Base-by-base conservation (phyloP, 306 rosid genomes). In the Vigna trinervia region DNA sequence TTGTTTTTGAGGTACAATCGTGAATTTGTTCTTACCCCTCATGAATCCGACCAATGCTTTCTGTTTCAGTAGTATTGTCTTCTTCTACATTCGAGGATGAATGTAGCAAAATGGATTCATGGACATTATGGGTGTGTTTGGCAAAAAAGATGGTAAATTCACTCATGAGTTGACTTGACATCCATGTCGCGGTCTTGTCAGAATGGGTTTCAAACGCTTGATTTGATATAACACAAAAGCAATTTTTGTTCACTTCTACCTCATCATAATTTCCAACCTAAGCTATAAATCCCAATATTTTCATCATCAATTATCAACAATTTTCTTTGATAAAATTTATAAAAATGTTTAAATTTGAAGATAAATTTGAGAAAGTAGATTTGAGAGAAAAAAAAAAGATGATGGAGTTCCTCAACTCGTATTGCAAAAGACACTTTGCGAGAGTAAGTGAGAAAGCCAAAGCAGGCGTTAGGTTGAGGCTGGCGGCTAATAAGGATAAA, bases 21-120 rank as follows among this genome's bases (percentile, higher is more conserved):
- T 74, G 69, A 80, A 36, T 71, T 82, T 88, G 87, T 84, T 84
- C 71, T 73, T 75, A 84, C 78, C 86, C 64, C 11, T 6, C 45
- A 38, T 20, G 69, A 69, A 53, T 77, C 79, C 58, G 58, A 56
- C 79, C 86, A 87, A 85, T 85, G 79, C 85, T 81, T 76, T 82
- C 79, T 41, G 85, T 63, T 76, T 61, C 65, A 82, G 85, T 7
- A 71, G 0, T 15, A 0, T 73, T 81, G 90, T 84, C 79, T 61
- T 89, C 76, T 78, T 81, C 58, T 77, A 53, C 58, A n/a, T 39
- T 12, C 22, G 34, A 17, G 14, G 66, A 52, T 62, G 81, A 70
- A 82, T 52, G 38, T 75, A 20, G 54, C 43, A 45, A 32, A 62
- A 67, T 13, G 17, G 43, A 54, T 41, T 8, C 5, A 43, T 39